phyloP scores from a whole-genome alignment of 805 yeast species.

The Pichia californica region DNA sequence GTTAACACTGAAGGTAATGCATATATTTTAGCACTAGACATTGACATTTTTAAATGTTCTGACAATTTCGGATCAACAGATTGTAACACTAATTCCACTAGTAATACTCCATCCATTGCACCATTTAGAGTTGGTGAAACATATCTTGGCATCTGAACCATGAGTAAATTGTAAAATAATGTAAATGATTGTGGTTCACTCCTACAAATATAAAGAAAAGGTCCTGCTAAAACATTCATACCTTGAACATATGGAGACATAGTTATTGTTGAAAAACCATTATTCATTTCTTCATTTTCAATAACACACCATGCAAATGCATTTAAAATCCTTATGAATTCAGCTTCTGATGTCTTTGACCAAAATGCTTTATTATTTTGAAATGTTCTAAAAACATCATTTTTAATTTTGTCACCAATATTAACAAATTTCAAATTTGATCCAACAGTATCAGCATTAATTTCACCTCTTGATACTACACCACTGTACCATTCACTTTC shows the following conservation, averaged over 20 bases:
- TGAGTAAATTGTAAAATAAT: conserved; percentile 55
- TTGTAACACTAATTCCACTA: conserved; percentile 69
- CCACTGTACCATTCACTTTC: conserved; percentile 49
- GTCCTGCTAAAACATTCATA: conserved; percentile 81
- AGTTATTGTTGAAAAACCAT: not conserved
- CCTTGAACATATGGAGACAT: conserved; percentile 79
- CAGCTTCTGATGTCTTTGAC: conserved; percentile 58
- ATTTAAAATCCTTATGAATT: conserved; percentile 62
- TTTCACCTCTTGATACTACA: conserved; percentile 48
- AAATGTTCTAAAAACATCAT: conserved; percentile 82
- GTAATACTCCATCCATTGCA: conserved; percentile 65
- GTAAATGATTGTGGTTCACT: conserved; percentile 85
- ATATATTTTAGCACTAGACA: conserved; percentile 77
- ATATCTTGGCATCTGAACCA: conserved; percentile 66
- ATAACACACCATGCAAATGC: conserved; percentile 49
- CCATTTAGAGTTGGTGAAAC: conserved; percentile 73
- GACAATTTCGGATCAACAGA: conserved; percentile 69
- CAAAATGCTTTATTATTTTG: conserved; percentile 66
- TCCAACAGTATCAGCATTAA: conserved; percentile 4
- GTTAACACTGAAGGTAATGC: conserved; percentile 83
- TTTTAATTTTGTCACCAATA: conserved; percentile 62
- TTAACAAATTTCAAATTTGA: conserved; percentile 29
- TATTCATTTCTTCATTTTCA: conserved; percentile 21
- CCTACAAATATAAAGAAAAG: conserved; percentile 66
- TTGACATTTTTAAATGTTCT: conserved; percentile 50